Evolutionary conservation across 805 yeast species (phyloP).

Genomic region (Hanseniaspora mollemarum): DNA sequence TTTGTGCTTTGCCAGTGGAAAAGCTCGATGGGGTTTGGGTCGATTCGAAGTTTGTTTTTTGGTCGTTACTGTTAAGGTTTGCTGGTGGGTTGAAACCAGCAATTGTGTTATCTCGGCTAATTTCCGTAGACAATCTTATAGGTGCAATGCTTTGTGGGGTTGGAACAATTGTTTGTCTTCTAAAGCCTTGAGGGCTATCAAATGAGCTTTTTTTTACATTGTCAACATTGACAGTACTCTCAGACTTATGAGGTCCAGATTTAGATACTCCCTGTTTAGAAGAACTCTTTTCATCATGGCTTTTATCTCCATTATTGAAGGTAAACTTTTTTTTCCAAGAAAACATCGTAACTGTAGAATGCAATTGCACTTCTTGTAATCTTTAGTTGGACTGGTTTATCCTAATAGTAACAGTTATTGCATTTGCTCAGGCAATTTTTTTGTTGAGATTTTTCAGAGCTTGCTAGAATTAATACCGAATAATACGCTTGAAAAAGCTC

Average conservation of each 20-base stretch:
- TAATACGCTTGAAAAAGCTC: no score
- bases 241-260: not conserved
- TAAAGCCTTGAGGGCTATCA: not conserved
- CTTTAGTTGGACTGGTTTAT: not conserved
- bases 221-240: not conserved
- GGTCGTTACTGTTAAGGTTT: not conserved
- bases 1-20: not conserved
- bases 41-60: not conserved
- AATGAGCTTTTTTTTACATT: not conserved
- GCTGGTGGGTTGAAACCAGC: not conserved
- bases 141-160: not conserved
- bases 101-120: not conserved
- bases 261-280: not conserved
- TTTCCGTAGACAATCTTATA: not conserved
- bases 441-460: no score
- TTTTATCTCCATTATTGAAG: constrained; percentile 8
- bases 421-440: no score
- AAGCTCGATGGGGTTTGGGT: not conserved
- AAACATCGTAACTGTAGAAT: constrained; percentile 5
- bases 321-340: constrained; percentile 15
- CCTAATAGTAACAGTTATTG: not conserved
- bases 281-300: not conserved
- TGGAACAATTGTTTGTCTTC: constrained; percentile 13
- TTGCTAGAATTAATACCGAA: no score
- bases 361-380: not conserved